Percentiles rank a stretch among this genome's conserved stretches.
These are phyloP conservation scores for Fusarium secorum DNA, from an alignment of 2,329 filamentous ascomycete genomes.

Conservation along the genomic window DNA sequence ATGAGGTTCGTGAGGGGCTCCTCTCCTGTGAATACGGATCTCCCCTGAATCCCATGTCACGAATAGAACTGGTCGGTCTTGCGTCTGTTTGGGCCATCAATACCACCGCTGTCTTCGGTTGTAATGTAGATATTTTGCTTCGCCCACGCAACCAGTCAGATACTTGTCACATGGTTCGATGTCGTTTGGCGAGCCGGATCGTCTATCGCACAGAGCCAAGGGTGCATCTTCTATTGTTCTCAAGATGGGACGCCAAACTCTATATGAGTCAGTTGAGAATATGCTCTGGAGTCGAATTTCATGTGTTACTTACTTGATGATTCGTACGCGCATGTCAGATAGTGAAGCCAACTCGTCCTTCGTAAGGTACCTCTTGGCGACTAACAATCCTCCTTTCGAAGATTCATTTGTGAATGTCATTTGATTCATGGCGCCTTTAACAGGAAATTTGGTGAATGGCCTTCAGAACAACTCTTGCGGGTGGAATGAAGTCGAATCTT, in stretches of 20 bases:
- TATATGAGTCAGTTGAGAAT: background rate
- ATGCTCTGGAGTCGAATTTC: background rate
- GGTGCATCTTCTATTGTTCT: background rate
- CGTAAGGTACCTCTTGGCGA: too few relatives aligned
- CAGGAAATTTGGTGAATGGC: too few relatives aligned
- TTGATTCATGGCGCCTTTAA: too few relatives aligned
- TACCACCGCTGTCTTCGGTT: background rate
- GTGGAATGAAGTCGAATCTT: too few relatives aligned
- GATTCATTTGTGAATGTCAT: too few relatives aligned
- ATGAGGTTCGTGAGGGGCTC: background rate
- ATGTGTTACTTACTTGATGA: background rate
- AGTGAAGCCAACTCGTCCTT: too few relatives aligned
- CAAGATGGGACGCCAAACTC: background rate
- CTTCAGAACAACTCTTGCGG: too few relatives aligned
- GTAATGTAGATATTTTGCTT: background rate
- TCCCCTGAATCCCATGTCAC: background rate
- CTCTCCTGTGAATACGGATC: accelerated
- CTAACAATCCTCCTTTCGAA: too few relatives aligned
- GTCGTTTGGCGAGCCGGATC: background rate
- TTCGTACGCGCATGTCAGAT: background rate
- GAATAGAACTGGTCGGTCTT: too few relatives aligned
- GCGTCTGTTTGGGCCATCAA: background rate
- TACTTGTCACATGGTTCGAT: background rate
- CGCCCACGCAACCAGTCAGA: background rate
- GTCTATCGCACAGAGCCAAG: background rate